Evolutionary conservation across 2,329 filamentous ascomycete species (phyloP), one percentile per base, ranked within the genome.

Genomic region (Aspergillus neoniger): DNA sequence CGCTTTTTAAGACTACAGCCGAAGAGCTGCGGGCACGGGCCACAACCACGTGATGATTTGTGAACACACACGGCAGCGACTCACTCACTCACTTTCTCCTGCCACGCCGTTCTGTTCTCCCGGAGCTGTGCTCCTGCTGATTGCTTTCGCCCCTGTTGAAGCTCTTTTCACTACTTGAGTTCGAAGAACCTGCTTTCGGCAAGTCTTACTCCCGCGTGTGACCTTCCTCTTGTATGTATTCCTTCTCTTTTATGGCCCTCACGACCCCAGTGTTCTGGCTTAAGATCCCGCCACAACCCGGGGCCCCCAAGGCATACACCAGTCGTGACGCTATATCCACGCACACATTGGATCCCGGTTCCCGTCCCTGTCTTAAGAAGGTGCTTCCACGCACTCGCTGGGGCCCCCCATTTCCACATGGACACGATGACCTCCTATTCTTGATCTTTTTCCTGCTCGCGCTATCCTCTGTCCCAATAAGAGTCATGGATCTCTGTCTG

Each of bases 371-470:
- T 57, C 62, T 65, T 65, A 64, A 54, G 56, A 58, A 51, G 64
- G 72, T 77, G 72, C 75, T 77, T 70, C 75, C 75, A 77, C 75
- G 75, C 75, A 77, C 75, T 70, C 65, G 61, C 71, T 64, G 66
- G 63, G 57, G 7, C 25, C 56, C 47, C 62, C 49, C 55, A 23
- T 36, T 44, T 63, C 41, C 64, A 32, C 17, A 36, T 51, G 52
- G 17, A 25, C 14, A 32, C 36, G 10, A 50, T 36, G 54, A 32
- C 50, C 21, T 54, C 43, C 21, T 30, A 17, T 25, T 55, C 21
- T 41, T 39, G 5, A 44, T 48, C 36, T 50, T 60, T 19, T 36
- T 30, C 10, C 28, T 30, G 41, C 25, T 50, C 36, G 39, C 25
- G n/a, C n/a, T 36, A 56, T 43, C 30, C 7, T 39, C 21, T 9